Conservation (phyloP, 371 early-diverging fungal species). For the Mortierella sp. region DNA sequence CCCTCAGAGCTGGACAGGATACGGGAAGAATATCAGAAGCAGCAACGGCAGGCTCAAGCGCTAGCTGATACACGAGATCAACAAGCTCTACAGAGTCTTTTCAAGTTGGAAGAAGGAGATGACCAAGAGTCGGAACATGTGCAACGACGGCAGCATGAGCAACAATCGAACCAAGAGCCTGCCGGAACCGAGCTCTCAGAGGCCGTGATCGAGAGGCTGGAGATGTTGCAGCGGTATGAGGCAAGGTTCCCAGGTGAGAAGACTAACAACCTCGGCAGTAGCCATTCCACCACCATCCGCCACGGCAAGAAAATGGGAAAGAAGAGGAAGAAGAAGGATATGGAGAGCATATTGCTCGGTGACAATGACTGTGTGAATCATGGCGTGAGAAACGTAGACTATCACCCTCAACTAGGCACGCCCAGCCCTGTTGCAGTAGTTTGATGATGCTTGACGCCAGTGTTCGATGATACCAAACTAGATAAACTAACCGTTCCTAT, state of each 20-base stretch:
- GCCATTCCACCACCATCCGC: neutral
- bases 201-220: conserved; percentile 47
- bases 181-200: conserved; percentile 40
- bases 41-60: neutral
- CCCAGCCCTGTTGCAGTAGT: neutral
- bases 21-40: conserved; percentile 19
- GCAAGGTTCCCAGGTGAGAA: conserved; percentile 56
- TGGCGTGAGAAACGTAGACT: neutral
- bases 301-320: neutral
- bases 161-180: conserved; percentile 11
- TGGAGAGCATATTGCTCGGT: too few relatives aligned
- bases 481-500: neutral
- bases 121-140: neutral
- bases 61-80: neutral
- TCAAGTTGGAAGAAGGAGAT: neutral
- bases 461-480: neutral
- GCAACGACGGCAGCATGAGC: neutral
- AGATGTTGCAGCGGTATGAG: conserved; percentile 53
- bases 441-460: neutral
- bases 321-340: conserved; percentile 4
- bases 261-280: conserved; percentile 10
- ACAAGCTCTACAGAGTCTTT: neutral
- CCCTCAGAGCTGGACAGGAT: conserved; percentile 18
- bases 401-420: conserved; percentile 19
- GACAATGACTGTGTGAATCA: neutral